Percentiles rank a stretch among this genome's conserved stretches.
These are phyloP conservation scores for Boletus tylopilopsis DNA, from an alignment of 768 basidiomycete species.

Conservation along the genomic window DNA sequence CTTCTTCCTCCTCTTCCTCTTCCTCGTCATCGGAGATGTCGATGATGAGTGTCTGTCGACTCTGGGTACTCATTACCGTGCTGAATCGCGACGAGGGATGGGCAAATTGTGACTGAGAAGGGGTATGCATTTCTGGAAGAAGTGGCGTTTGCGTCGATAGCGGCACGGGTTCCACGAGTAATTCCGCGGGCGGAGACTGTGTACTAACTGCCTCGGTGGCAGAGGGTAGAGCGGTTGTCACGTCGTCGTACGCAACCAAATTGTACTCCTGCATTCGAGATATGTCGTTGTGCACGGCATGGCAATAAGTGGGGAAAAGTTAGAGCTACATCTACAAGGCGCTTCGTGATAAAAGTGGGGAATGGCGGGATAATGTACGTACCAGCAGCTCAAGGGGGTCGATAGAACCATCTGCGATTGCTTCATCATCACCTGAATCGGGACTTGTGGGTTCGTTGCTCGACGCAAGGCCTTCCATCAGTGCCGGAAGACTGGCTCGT, in stretches of 20 bases:
- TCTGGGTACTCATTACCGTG: slow-evolving; percentile 19
- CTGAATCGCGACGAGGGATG: slow-evolving; percentile 25
- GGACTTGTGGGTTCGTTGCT: slow-evolving; percentile 18
- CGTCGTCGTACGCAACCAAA: slow-evolving; percentile 5
- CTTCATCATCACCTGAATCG: slow-evolving; percentile 35
- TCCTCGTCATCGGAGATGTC: slow-evolving; percentile 32
- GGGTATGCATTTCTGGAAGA: slow-evolving; percentile 7
- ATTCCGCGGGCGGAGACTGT: slow-evolving; percentile 2
- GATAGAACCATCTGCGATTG: slow-evolving; percentile 1
- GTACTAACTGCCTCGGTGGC: not conserved
- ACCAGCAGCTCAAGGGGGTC: slow-evolving; percentile 23
- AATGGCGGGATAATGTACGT: slow-evolving; percentile 16
- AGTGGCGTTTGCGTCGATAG: not conserved
- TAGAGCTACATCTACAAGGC: slow-evolving; percentile 30
- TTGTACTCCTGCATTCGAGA: slow-evolving; percentile 15
- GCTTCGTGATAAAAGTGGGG: slow-evolving; percentile 24
- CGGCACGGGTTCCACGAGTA: not conserved
- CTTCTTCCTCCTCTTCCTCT: slow-evolving; percentile 23
- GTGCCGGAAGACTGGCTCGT: slow-evolving; percentile 29
- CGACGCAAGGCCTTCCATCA: slow-evolving; percentile 23
- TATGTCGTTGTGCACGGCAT: slow-evolving; percentile 6
- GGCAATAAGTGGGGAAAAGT: slow-evolving; percentile 20
- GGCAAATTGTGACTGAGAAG: slow-evolving; percentile 3
- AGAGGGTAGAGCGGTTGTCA: not conserved
- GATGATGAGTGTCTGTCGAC: slow-evolving; percentile 28